A percentile compares a stretch with the other conserved stretches of the same genome.
Evolutionary conservation across 2,329 filamentous ascomycete genomes (phyloP).

Genomic region (Penicillium sp.): DNA sequence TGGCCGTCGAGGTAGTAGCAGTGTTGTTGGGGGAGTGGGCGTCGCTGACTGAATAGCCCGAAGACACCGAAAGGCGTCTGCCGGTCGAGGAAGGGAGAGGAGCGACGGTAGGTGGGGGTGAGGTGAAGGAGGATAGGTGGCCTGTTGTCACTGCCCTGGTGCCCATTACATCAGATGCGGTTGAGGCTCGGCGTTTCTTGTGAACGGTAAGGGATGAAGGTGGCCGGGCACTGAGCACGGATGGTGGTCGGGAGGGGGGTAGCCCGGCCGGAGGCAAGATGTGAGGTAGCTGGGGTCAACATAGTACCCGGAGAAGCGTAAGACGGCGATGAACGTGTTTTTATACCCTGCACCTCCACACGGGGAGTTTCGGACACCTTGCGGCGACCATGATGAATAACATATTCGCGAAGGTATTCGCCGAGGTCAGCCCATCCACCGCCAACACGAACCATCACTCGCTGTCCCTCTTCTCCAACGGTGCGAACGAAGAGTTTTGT

Average conservation of each 20-base stretch:
- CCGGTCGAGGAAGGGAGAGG: constrained; percentile 21
- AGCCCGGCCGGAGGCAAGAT: constrained; percentile 30
- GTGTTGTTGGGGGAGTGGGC: constrained; percentile 27
- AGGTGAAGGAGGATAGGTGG: constrained; percentile 32
- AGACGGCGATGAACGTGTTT: constrained; percentile 33
- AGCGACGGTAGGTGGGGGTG: constrained; percentile 22
- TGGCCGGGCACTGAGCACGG: constrained; percentile 39
- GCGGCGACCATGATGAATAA: constrained; percentile 82
- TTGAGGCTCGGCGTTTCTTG: constrained; percentile 41
- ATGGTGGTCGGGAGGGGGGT: constrained; percentile 41
- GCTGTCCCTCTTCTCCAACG: constrained; percentile 84
- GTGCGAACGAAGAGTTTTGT: constrained; percentile 93
- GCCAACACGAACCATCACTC: constrained; percentile 96
- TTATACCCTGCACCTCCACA: constrained; percentile 56
- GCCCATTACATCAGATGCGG: constrained; percentile 32
- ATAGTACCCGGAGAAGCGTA: constrained; percentile 30
- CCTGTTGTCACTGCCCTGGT: constrained; percentile 31
- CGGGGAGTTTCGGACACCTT: constrained; percentile 54
- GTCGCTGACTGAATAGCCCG: constrained; percentile 37
- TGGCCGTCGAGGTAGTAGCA: constrained; percentile 11
- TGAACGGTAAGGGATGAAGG: constrained; percentile 42
- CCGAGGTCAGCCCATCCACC: constrained; percentile 97
- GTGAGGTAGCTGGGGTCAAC: constrained; percentile 19
- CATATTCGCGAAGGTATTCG: constrained; percentile 92
- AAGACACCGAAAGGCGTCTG: constrained; percentile 41